phyloP scores from a whole-genome alignment of 2,329 filamentous ascomycete genomes.

The Nemania diffusa region DNA sequence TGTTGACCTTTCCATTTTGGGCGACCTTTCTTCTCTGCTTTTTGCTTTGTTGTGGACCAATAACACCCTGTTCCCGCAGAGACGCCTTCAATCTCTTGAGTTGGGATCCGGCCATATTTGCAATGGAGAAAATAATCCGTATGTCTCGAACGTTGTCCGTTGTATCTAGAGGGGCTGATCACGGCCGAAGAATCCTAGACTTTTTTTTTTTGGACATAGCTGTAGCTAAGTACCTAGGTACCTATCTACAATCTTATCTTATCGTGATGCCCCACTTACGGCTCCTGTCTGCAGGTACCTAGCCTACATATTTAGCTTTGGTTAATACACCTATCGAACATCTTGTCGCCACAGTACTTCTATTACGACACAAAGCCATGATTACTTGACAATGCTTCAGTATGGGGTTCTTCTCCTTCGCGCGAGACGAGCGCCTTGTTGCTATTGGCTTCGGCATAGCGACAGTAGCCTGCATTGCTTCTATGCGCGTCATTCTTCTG shows the following conservation, averaged over 20 bases:
- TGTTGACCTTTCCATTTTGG: conserved; percentile 71
- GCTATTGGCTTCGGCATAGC: conserved; percentile 66
- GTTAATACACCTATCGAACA: too few relatives aligned
- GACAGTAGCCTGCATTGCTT: conserved; percentile 66
- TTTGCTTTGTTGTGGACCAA: conserved; percentile 92
- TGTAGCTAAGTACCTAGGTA: conserved; percentile 21
- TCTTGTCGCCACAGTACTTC: too few relatives aligned
- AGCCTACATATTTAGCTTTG: neutral
- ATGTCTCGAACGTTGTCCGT: neutral
- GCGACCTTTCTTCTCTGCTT: conserved; percentile 85
- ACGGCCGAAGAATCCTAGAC: conserved; percentile 8
- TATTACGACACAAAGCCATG: conserved; percentile 1
- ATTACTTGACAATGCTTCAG: conserved; percentile 32
- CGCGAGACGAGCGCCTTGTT: conserved; percentile 64
- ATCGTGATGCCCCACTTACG: neutral
- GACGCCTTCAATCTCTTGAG: conserved; percentile 95
- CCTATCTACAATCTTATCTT: neutral
- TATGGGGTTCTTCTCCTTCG: conserved; percentile 55
- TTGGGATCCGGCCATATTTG: conserved; percentile 90
- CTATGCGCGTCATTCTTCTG: conserved; percentile 68
- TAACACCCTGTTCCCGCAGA: conserved; percentile 86
- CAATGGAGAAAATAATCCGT: neutral
- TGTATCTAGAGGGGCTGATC: conserved; percentile 27
- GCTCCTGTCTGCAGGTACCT: too few relatives aligned
- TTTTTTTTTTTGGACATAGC: conserved; percentile 34